Evolutionary conservation across 176 grass and related monocot species (phyloP).

Genomic region (Zizania latifolia): DNA sequence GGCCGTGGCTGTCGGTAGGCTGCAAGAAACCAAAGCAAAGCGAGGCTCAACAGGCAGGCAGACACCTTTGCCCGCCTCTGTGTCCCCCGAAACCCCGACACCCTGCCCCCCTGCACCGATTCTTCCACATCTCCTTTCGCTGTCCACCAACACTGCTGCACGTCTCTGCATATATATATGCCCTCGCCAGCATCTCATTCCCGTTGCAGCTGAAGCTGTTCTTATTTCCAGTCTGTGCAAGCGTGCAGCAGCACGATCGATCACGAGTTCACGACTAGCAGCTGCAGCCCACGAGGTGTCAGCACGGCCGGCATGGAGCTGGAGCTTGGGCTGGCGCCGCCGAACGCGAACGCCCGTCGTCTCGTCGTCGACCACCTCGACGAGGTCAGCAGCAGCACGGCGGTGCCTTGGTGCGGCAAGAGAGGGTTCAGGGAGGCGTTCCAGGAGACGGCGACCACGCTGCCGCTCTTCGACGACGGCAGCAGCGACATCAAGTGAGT

Average conservation of each 20-base stretch:
- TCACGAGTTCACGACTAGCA: background rate
- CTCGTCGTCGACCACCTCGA: background rate
- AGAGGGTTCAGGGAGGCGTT: constrained; percentile 45
- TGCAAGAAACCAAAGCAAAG: background rate
- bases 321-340: constrained; percentile 75
- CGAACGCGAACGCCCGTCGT: constrained; percentile 15
- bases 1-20: constrained; percentile 54
- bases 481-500: constrained; percentile 20
- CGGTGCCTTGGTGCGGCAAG: constrained; percentile 28
- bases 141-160: constrained; percentile 3
- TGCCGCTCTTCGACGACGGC: constrained; percentile 64
- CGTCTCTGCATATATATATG: constrained; percentile 12
- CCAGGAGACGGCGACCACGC: constrained; percentile 13
- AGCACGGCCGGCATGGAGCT: constrained; percentile 53
- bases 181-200: background rate
- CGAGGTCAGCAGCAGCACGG: background rate
- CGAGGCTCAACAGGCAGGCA: background rate
- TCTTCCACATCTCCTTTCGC: constrained; percentile 14
- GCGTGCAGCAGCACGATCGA: too few relatives aligned
- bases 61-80: constrained; percentile 29
- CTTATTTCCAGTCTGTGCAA: background rate
- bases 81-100: constrained; percentile 69
- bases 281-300: background rate
- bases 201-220: background rate
- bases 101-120: constrained; percentile 23